A percentile compares a stretch with the other conserved stretches of the same genome.
Conservation (phyloP, 768 basidiomycete species). For the Kwoniella sp. region DNA sequence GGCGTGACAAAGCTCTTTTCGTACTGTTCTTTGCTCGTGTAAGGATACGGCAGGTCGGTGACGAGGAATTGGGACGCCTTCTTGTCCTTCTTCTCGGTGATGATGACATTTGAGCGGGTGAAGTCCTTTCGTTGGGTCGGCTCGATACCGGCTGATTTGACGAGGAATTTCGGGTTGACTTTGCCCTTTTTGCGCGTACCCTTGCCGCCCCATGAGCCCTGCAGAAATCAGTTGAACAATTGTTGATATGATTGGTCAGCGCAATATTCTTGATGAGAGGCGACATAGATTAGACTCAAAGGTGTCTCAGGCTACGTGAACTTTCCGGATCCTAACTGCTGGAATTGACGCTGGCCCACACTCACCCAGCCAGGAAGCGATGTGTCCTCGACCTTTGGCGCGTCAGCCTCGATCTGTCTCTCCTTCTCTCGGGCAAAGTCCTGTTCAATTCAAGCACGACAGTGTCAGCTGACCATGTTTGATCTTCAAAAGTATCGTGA, state of each 20-base stretch:
- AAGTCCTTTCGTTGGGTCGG: constrained; percentile 80
- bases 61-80: constrained; percentile 87
- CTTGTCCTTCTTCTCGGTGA: constrained; percentile 93
- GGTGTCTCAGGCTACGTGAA: constrained; percentile 4
- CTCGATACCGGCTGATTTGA: constrained; percentile 78
- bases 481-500: neutral
- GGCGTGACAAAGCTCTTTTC: constrained; percentile 80
- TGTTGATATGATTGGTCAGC: too few relatives aligned
- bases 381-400: constrained; percentile 81
- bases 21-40: constrained; percentile 89
- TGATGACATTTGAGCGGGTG: constrained; percentile 83
- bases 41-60: constrained; percentile 91
- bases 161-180: constrained; percentile 68
- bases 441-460: constrained; percentile 57
- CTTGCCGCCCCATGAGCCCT: constrained; percentile 91
- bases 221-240: constrained; percentile 1
- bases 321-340: neutral
- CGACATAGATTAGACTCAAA: neutral
- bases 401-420: constrained; percentile 79
- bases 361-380: constrained; percentile 94
- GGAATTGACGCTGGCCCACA: constrained; percentile 19
- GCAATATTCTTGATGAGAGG: too few relatives aligned
- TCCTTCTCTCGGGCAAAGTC: constrained; percentile 84
- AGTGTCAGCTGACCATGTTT: neutral
- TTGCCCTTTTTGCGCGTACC: constrained; percentile 66